Percentiles rank a stretch among this genome's conserved stretches.
These are phyloP conservation scores for Botryobasidium botryosum DNA, from an alignment of 768 basidiomycete species.

Conservation along the genomic window DNA sequence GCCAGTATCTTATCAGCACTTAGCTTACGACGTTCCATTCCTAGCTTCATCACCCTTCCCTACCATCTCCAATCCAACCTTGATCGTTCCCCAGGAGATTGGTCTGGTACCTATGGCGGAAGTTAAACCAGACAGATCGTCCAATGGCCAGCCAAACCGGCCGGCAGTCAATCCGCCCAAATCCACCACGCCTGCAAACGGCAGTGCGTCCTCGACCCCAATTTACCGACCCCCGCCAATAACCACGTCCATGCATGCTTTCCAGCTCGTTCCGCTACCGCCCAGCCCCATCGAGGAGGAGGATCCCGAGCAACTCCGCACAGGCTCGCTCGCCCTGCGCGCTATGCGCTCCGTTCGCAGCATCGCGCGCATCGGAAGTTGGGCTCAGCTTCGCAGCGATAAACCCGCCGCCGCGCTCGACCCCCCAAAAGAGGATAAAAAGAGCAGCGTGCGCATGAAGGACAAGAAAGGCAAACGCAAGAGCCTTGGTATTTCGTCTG, in stretches of 20 bases:
- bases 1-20: slow-evolving; percentile 2
- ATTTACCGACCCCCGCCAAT: not conserved
- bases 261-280: not conserved
- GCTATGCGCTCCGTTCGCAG: slow-evolving; percentile 64
- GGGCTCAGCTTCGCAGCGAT: slow-evolving; percentile 33
- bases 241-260: not conserved
- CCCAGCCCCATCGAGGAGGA: slow-evolving; percentile 4
- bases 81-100: too few species aligned
- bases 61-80: slow-evolving; percentile 4
- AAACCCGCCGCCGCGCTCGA: not conserved
- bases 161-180: slow-evolving; percentile 8
- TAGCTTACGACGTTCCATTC: slow-evolving; percentile 23
- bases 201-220: slow-evolving; percentile 1
- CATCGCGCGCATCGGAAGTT: slow-evolving; percentile 53
- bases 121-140: too few species aligned
- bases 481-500: too few species aligned
- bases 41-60: slow-evolving; percentile 19
- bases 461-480: too few species aligned
- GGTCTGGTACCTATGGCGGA: too few species aligned
- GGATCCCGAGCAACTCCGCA: slow-evolving; percentile 11
- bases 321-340: slow-evolving; percentile 52
- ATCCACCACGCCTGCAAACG: slow-evolving; percentile 1
- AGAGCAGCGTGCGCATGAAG: not conserved
- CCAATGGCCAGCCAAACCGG: not conserved
- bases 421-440: not conserved